Evolutionary conservation across 1,284 basidiomycete species (phyloP), one percentile per base, ranked within the genome.

Genomic region (Tausonia pullulans): DNA sequence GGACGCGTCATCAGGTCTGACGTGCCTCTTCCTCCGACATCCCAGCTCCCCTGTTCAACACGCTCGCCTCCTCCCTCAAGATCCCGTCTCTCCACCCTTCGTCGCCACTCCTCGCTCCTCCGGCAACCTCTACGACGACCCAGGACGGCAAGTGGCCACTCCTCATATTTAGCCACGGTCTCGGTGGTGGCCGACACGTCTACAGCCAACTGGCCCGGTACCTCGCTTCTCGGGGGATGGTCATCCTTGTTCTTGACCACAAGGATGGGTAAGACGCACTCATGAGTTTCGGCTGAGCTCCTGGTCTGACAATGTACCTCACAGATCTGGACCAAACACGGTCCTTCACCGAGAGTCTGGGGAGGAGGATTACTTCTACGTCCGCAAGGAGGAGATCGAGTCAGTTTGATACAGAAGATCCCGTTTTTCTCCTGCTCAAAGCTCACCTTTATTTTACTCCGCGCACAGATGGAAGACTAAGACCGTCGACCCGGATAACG

Each of bases 121-220:
- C 27, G 27, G 27, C 2, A 27, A 27, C 27, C 43, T 7, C 58
- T 3, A 16, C 62, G 3, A 10, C 61, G 4, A 16, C 56, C 27
- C 11, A 11, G 2, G 16, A 52, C 3, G 16, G 14, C 4, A 51
- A 40, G 51, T 64, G 51, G 51, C 62, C 62, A 11, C 46, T 64
- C 11, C 62, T 64, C 57, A 39, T 64, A 50, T 64, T 64, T 50
- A 48, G 44, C 4, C 62, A 64, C 52, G 62, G 62, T 7, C 62
- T 64, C 52, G 62, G 62, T 13, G 62, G 62, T 9, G 62, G 62
- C 0, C 59, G 55, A 40, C 62, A 64, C n/a, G 52, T 64, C 0
- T 64, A 64, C 39, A 54, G 51, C 4, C 62, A 64, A 43, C 49
- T 64, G 0, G 16, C 27, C 14, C 50, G 62, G 5, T 40, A 44